Percentiles rank a stretch among this genome's conserved stretches.
Evolutionary conservation across 306 rosid species (phyloP).

Genomic region (Hippophae rhamnoides): DNA sequence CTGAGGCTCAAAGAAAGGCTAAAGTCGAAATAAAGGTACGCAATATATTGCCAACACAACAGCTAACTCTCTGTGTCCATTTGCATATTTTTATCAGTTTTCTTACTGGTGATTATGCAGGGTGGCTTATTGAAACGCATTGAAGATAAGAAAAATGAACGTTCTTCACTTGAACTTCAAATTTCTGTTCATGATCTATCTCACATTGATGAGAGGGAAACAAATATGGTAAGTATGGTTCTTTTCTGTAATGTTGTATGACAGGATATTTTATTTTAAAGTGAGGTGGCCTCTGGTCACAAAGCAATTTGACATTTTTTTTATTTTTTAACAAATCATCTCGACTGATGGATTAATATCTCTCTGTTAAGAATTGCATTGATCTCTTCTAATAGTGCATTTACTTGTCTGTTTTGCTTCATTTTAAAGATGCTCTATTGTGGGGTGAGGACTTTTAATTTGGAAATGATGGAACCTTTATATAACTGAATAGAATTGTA

Average conservation of each 20-base stretch:
- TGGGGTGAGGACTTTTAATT: too few species aligned
- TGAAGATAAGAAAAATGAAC: slow-evolving; percentile 57
- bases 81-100: slow-evolving; percentile 10
- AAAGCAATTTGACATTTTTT: too few species aligned
- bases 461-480: too few species aligned
- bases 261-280: slow-evolving; percentile 7
- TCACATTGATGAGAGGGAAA: slow-evolving; percentile 72
- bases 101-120: slow-evolving; percentile 41
- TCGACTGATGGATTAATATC: too few species aligned
- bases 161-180: slow-evolving; percentile 43
- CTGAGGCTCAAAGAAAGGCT: slow-evolving; percentile 54
- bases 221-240: slow-evolving; percentile 48
- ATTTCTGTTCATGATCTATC: slow-evolving; percentile 43
- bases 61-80: slow-evolving; percentile 9
- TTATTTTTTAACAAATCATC: too few species aligned
- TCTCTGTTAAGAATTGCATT: too few species aligned
- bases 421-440: too few species aligned
- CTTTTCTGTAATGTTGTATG: slow-evolving; percentile 18
- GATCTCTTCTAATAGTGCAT: too few species aligned
- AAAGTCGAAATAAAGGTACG: slow-evolving; percentile 57
- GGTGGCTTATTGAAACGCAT: slow-evolving; percentile 52
- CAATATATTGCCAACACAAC: slow-evolving; percentile 10
- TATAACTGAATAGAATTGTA: too few species aligned
- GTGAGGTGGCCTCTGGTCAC: background rate
- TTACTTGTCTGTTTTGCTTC: too few species aligned